Evolutionary conservation across 2,329 filamentous ascomycete species (phyloP).

Genomic region (Monilinia polystroma): DNA sequence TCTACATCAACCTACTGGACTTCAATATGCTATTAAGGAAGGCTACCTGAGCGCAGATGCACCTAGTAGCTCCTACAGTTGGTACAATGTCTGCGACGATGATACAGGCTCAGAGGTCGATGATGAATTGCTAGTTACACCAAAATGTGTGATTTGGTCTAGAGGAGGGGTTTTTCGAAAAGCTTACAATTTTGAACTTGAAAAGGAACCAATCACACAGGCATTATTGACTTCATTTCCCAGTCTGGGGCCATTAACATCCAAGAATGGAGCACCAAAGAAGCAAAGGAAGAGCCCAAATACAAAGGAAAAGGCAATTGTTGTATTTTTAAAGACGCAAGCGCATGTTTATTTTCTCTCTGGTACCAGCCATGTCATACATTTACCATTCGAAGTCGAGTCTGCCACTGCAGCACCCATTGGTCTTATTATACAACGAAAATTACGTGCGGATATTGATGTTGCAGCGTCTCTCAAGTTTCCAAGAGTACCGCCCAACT

Average conservation of each 20-base stretch:
- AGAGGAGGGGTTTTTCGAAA: conserved; percentile 81
- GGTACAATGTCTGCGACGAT: conserved; percentile 62
- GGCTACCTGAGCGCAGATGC: conserved; percentile 70
- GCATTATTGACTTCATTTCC: conserved; percentile 81
- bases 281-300: conserved; percentile 35
- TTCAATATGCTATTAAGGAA: conserved; percentile 81
- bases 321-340: conserved; percentile 89
- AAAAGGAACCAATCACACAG: conserved; percentile 83
- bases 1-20: conserved; percentile 80
- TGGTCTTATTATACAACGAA: conserved; percentile 85
- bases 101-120: conserved; percentile 40
- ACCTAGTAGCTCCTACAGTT: conserved; percentile 65
- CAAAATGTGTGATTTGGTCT: conserved; percentile 66
- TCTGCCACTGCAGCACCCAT: conserved; percentile 77
- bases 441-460: conserved; percentile 54
- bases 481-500: conserved; percentile 71
- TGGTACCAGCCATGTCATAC: conserved; percentile 83
- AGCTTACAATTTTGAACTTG: conserved; percentile 79
- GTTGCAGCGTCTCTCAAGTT: conserved; percentile 55
- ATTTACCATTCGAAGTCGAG: conserved; percentile 93
- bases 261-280: conserved; percentile 29
- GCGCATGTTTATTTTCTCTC: conserved; percentile 90
- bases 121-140: conserved; percentile 39
- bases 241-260: conserved; percentile 41
- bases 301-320: conserved; percentile 63